Base-by-base conservation (phyloP, 345 rosid species). In the Ceriops zippeliana region DNA sequence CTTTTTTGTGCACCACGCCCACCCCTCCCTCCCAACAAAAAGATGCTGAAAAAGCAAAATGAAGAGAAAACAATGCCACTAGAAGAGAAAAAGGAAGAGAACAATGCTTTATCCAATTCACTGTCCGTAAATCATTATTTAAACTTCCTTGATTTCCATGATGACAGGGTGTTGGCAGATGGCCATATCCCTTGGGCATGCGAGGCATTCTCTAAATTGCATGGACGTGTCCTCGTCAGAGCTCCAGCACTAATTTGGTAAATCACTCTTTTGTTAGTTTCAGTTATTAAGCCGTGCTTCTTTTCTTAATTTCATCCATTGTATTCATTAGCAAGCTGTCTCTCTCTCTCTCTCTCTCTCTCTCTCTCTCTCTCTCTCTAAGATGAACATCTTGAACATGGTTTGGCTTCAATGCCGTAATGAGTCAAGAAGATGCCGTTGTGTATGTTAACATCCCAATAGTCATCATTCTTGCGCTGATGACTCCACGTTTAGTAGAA, bases 161-260 rank as follows among this genome's bases (percentile, higher is more conserved):
- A 30, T 77, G 35, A 67, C 89, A 96, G 99, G 61, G 92, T 96
- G 66, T 79, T 92, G 77, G 99, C 98, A 61, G 99, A 96, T 72
- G 97, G 99, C 46, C 99, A 92, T 75, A 90, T 92, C 72, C 88
- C 99, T n/a, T 96, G 99, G 99, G 97, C 98, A 32, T 92, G 98
- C 32, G 98, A 96, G 77, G 92, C 95, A 51, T 96, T 96, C 83
- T 84, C 99, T 30, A 84, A 81, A 77, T 75, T 90, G 75, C 96
- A 96, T 35, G 92, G 96, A 30, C 81, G 59, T 38, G 83, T 82
- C 75, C 89, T 96, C 75, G 84, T 87, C 72, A 81, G 69, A 82
- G 73, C 84, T 38, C 93, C 97, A 1, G 60, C 87, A 8, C 86
- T 92, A 70, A 75, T 75, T 63, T 90, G 99, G 99, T 95, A 88